Conservation (phyloP, 2,329 filamentous ascomycete species). For the Juglanconis juglandina region DNA sequence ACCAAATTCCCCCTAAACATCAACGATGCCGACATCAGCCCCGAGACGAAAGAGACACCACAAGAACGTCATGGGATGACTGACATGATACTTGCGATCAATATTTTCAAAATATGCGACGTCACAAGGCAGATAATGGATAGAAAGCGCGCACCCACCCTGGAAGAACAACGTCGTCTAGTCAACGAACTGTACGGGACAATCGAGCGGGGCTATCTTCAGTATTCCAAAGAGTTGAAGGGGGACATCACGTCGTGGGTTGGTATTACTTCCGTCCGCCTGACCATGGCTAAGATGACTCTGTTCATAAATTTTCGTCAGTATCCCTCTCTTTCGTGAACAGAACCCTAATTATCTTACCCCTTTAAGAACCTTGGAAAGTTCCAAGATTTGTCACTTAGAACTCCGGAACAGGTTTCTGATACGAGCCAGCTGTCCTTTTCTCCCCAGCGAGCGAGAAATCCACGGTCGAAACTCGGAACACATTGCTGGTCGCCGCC, state of each 20-base stretch:
- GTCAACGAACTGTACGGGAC: conserved; percentile 43
- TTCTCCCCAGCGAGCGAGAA: conserved; percentile 39
- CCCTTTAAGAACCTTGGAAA: no score
- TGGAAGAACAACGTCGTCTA: conserved; percentile 41
- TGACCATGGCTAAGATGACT: conserved; percentile 76
- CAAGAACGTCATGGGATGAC: conserved; percentile 50
- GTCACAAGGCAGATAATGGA: conserved; percentile 37
- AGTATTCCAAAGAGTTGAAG: conserved; percentile 29
- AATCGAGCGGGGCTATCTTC: conserved; percentile 41
- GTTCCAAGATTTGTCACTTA: no score
- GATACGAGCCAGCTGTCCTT: conserved; percentile 45
- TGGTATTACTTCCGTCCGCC: conserved; percentile 43
- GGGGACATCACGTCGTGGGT: conserved; percentile 37
- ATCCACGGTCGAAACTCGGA: conserved; percentile 36
- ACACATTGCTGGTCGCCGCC: conserved; percentile 45
- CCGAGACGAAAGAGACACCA: conserved; percentile 45
- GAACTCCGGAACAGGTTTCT: no score
- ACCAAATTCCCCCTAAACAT: conserved; percentile 49
- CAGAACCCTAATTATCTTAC: no score
- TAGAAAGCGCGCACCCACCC: conserved; percentile 15
- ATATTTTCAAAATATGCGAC: conserved; percentile 37
- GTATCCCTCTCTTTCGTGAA: no score
- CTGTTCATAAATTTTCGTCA: conserved; percentile 67
- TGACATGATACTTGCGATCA: conserved; percentile 52
- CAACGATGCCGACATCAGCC: conserved; percentile 50